Evolutionary conservation across 177 flowering plant genomes (phyloP).

Genomic region (Vitis hybrid): DNA sequence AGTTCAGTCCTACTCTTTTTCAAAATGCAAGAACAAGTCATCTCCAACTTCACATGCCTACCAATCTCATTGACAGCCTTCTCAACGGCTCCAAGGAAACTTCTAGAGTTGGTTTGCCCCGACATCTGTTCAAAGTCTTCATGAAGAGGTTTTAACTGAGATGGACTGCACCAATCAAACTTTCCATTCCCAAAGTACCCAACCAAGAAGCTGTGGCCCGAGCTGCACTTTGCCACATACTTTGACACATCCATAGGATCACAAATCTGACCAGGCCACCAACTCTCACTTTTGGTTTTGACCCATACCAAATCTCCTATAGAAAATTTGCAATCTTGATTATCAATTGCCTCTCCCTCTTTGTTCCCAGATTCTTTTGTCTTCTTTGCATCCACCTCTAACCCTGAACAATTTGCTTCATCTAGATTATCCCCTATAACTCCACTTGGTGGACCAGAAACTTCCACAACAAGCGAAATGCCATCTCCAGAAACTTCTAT

Average conservation of each 20-base stretch:
- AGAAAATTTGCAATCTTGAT: slow-evolving; percentile 19
- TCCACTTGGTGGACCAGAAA: slow-evolving; percentile 20
- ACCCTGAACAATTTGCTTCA: background rate
- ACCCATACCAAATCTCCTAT: slow-evolving; percentile 68
- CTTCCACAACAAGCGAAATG: slow-evolving; percentile 36
- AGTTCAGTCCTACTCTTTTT: slow-evolving; percentile 14
- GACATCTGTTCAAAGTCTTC: slow-evolving; percentile 42
- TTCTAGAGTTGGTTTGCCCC: slow-evolving; percentile 38
- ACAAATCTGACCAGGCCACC: slow-evolving; percentile 67
- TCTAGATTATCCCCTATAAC: background rate
- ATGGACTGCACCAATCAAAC: slow-evolving; percentile 49
- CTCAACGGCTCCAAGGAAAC: slow-evolving; percentile 56
- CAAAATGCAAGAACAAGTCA: slow-evolving; percentile 54
- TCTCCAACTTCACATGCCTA: slow-evolving; percentile 36
- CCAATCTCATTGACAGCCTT: slow-evolving; percentile 53
- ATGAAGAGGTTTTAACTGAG: slow-evolving; percentile 53
- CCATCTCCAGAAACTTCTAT: slow-evolving; percentile 33
- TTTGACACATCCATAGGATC: slow-evolving; percentile 42
- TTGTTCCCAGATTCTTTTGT: slow-evolving; percentile 5
- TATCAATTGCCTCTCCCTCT: slow-evolving; percentile 9
- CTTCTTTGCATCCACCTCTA: background rate
- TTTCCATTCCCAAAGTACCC: slow-evolving; percentile 48
- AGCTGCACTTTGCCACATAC: slow-evolving; percentile 25
- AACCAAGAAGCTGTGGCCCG: slow-evolving; percentile 34
- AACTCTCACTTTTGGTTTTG: slow-evolving; percentile 39